Conservation (phyloP, 805 yeast genomes). For the Priceomyces fermenticarens region DNA sequence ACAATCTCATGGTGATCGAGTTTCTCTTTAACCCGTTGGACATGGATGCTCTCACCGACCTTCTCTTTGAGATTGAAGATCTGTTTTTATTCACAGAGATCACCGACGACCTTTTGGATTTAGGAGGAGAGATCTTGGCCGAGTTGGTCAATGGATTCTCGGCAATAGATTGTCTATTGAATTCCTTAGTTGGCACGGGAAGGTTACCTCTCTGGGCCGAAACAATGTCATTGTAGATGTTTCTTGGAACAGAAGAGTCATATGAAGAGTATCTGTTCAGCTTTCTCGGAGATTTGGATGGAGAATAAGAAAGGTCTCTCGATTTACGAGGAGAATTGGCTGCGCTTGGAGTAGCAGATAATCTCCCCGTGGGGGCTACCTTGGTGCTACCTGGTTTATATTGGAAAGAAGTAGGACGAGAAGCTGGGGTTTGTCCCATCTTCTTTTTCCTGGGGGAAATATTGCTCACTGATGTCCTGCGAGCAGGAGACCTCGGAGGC, state of each 20-base stretch:
- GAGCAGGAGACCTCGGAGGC: constrained; percentile 6
- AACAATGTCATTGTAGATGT: constrained; percentile 42
- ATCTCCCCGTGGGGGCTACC: constrained; percentile 9
- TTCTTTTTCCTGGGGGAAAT: constrained; percentile 25
- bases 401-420: constrained; percentile 43
- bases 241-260: constrained; percentile 37
- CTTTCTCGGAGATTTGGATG: constrained; percentile 15
- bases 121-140: constrained; percentile 23
- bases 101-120: constrained; percentile 26
- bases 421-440: constrained; percentile 31
- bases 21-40: constrained; percentile 55
- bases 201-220: constrained; percentile 27
- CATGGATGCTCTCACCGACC: constrained; percentile 38
- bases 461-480: constrained; percentile 17
- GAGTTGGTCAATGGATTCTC: constrained; percentile 23
- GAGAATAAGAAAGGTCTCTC: constrained; percentile 20
- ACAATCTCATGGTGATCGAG: constrained; percentile 66
- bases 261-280: constrained; percentile 9
- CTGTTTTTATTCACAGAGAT: constrained; percentile 28
- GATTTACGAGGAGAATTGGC: constrained; percentile 28
- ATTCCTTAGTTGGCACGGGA: constrained; percentile 42
- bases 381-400: constrained; percentile 31
- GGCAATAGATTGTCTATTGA: constrained; percentile 8
- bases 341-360: constrained; percentile 31
- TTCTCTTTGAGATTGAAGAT: constrained; percentile 22